Evolutionary conservation across 805 yeast species (phyloP), one percentile per base, ranked within the genome.

Genomic region (Komagataella populi): DNA sequence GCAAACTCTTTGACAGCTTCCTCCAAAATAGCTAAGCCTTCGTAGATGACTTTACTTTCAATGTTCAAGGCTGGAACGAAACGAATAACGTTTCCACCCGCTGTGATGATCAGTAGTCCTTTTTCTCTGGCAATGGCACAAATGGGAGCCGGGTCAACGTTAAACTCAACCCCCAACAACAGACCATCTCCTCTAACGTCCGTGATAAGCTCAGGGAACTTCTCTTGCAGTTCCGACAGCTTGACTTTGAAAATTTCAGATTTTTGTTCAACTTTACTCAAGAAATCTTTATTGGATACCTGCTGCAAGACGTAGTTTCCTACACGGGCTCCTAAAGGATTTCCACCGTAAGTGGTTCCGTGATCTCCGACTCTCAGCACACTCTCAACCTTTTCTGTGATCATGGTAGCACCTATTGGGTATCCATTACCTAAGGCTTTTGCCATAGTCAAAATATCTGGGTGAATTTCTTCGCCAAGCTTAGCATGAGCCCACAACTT

Each of bases 321-420:
- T 49, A 93, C 78, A 55, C 90, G 79, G 43, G 91, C 75, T 4
- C 89, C 98, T 55, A 93, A 71, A 51, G 98, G 98, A 66, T 93
- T 93, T 52, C 99, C 99, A 56, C 99, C 98, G 63, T 84, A 91
- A 0, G 99, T 91, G 2, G 98, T 91, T 52, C 99, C 99, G 64
- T 91, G 99, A 63, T 93, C 99, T 53, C 99, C 99, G 20, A 87
- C 91, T 53, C 80, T 73, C 57, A 93, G 70, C 1, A 72, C 78
- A 8, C 71, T 65, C 62, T 89, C 95, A 23, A 93, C 84, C 49
- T 78, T 74, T 56, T 87, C 93, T 51, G 87, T 79, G 53, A 91
- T 81, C 77, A 93, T 77, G 2, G 96, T 86, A 4, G 97, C 99
- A 51, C 95, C 96, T 58, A 93, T 84, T 36, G 99, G 99, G 72